Evolutionary conservation across 1,284 basidiomycete species (phyloP).

Genomic region (Ceratobasidium sp.): DNA sequence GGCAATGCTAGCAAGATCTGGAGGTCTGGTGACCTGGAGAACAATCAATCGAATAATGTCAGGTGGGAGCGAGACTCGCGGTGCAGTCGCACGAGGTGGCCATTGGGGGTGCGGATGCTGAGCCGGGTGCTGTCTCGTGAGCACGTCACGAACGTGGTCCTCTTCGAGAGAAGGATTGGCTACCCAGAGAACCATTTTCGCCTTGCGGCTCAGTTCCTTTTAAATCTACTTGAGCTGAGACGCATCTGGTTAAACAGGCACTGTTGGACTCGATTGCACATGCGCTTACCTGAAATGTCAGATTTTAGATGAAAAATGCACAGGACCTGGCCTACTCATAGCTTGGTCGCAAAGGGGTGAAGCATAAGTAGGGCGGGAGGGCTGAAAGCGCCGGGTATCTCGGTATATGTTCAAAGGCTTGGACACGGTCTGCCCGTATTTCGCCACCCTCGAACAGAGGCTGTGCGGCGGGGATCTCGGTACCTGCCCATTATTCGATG

Average conservation of each 20-base stretch:
- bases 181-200: constrained; percentile 42
- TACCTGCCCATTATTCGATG: neutral
- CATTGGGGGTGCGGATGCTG: neutral
- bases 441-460: constrained; percentile 20
- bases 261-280: neutral
- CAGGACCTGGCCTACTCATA: constrained; percentile 12
- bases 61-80: constrained; percentile 18
- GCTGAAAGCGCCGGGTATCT: constrained; percentile 27
- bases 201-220: constrained; percentile 27
- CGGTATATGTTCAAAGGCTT: constrained; percentile 26
- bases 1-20: constrained; percentile 36
- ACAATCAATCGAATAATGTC: constrained; percentile 27
- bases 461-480: constrained; percentile 44
- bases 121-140: constrained; percentile 3
- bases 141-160: constrained; percentile 6
- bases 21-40: constrained; percentile 14
- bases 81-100: neutral
- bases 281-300: constrained; percentile 20
- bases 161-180: constrained; percentile 42
- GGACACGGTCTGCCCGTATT: constrained; percentile 18
- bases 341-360: neutral
- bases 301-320: constrained; percentile 11
- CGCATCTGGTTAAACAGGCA: neutral
- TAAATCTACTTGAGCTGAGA: constrained; percentile 25
- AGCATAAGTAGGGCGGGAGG: constrained; percentile 31